Conservation (phyloP, 331 rosid species). For the Acacia pycnantha region DNA sequence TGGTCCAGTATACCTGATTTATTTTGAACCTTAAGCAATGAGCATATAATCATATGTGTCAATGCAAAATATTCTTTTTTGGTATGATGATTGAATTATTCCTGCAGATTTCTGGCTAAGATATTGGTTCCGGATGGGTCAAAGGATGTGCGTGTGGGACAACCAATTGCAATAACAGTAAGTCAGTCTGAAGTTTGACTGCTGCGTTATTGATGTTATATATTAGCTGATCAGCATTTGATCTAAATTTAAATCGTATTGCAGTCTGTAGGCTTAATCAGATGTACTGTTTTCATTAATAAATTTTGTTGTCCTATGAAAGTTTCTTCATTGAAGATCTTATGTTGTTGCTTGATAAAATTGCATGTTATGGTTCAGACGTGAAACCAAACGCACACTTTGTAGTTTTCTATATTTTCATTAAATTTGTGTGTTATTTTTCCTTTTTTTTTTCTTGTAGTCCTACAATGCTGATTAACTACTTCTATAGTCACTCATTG, state of each 20-base stretch:
- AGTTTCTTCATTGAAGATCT: conserved; percentile 4
- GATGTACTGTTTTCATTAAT: conserved; percentile 1
- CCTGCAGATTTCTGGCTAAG: conserved; percentile 83
- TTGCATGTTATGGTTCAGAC: not conserved
- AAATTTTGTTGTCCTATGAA: conserved; percentile 4
- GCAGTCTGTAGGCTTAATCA: conserved; percentile 19
- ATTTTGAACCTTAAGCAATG: conserved; percentile 8
- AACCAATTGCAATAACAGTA: conserved; percentile 93
- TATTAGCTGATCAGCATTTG: conserved; percentile 5
- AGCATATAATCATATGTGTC: conserved; percentile 1
- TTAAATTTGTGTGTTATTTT: not conserved
- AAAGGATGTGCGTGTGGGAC: conserved; percentile 93
- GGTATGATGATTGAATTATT: conserved; percentile 26
- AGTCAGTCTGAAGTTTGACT: conserved; percentile 24
- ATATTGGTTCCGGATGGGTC: conserved; percentile 92
- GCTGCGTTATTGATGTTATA: conserved; percentile 28
- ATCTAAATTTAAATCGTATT: conserved; percentile 18
- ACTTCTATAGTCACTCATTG: conserved; percentile 17
- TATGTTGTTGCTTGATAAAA: conserved; percentile 3
- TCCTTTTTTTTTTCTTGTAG: not conserved
- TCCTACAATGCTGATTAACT: conserved; percentile 16
- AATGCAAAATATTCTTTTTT: conserved; percentile 15
- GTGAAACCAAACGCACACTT: not conserved
- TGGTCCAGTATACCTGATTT: conserved; percentile 5
- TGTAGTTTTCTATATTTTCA: not conserved